Evolutionary conservation across 768 basidiomycete genomes (phyloP).

Genomic region (Suillus plorans): DNA sequence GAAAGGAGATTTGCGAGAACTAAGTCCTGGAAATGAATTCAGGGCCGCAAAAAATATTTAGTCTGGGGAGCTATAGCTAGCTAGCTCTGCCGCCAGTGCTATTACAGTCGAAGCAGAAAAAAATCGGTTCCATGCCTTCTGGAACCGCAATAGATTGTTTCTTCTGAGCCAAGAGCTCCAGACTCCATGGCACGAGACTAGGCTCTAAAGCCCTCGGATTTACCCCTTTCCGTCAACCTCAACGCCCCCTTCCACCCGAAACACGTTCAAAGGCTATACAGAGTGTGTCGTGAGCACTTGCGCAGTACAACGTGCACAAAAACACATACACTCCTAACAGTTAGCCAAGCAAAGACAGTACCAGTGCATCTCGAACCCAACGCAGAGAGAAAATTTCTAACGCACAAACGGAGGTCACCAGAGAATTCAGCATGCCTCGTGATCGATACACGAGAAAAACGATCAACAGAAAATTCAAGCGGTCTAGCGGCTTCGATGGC

Average conservation of each 20-base stretch:
- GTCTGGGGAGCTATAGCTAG: not conserved
- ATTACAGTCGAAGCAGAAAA: slow-evolving; percentile 51
- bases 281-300: not conserved
- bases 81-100: slow-evolving; percentile 50
- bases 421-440: not conserved
- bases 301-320: not conserved
- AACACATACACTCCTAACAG: not conserved
- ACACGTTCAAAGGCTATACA: not conserved
- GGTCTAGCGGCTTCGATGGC: not conserved
- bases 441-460: not conserved
- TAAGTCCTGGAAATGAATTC: not conserved
- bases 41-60: not conserved
- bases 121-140: slow-evolving; percentile 31
- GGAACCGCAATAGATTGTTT: slow-evolving; percentile 46
- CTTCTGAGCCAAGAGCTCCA: slow-evolving; percentile 30
- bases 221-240: slow-evolving; percentile 68
- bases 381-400: no score
- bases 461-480: not conserved
- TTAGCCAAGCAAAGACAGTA: not conserved
- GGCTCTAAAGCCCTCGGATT: slow-evolving; percentile 48
- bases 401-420: not conserved
- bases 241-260: slow-evolving; percentile 22
- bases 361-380: not conserved
- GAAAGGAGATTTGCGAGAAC: not conserved
- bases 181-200: slow-evolving; percentile 41